These are phyloP conservation scores for Pseudonectria buxi DNA, from an alignment of 2,329 filamentous ascomycete genomes.

Conservation along the genomic window DNA sequence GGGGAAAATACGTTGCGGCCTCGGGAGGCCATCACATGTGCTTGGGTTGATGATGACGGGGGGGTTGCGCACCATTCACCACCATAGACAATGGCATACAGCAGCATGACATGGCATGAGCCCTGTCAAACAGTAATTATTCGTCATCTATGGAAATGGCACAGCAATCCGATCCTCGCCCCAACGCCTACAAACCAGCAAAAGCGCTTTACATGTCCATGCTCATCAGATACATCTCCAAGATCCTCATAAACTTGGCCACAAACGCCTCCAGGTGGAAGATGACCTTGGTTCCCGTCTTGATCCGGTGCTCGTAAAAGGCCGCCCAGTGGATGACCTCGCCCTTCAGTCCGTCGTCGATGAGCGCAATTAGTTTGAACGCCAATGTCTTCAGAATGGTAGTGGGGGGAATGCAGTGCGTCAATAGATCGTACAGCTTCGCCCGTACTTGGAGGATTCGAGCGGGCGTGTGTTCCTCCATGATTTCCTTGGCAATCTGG, in stretches of 20 bases:
- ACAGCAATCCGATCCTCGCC: conserved; percentile 5
- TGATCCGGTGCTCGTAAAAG: conserved; percentile 94
- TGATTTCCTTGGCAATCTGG: conserved; percentile 86
- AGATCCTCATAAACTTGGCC: conserved; percentile 94
- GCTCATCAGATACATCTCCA: conserved; percentile 86
- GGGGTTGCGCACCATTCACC: too few species aligned
- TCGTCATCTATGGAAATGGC: too few species aligned
- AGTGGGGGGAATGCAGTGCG: conserved; percentile 93
- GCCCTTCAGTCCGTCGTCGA: conserved; percentile 83
- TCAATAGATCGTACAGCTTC: conserved; percentile 94
- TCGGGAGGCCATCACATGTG: too few species aligned
- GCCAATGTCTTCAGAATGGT: conserved; percentile 92
- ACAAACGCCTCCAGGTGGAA: conserved; percentile 98
- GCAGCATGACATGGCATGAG: too few species aligned
- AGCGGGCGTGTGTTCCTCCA: conserved; percentile 85
- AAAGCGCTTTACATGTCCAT: conserved; percentile 57
- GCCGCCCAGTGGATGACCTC: conserved; percentile 95
- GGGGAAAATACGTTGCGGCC: too few species aligned
- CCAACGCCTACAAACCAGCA: conserved; percentile 17
- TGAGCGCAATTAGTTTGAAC: conserved; percentile 80
- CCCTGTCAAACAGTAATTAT: too few species aligned
- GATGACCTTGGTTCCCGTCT: conserved; percentile 88
- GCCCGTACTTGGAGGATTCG: conserved; percentile 81
- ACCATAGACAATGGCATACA: too few species aligned
- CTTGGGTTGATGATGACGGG: too few species aligned